These are phyloP conservation scores for Oleoguttula mirabilis DNA, from an alignment of 495 filamentous ascomycete genomes.

Conservation along the genomic window DNA sequence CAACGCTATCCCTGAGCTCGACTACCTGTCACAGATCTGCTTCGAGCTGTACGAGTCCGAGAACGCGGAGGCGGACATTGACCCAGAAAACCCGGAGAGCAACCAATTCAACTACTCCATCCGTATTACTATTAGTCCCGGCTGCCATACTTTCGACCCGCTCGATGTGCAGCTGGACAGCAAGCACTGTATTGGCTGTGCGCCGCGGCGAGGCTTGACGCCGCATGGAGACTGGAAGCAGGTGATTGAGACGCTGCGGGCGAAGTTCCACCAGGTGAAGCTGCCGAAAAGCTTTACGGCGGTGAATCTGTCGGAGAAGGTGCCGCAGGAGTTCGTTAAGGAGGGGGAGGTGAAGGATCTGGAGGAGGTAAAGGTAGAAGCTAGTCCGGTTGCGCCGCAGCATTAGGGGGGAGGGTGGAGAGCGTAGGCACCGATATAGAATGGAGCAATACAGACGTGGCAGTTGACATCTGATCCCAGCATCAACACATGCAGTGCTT, in stretches of 20 bases:
- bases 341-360: background rate
- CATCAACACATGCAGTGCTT: no score
- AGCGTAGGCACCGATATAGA: no score
- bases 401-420: no score
- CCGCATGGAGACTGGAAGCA: constrained; percentile 92
- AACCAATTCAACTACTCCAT: constrained; percentile 82
- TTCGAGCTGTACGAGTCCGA: constrained; percentile 96
- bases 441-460: no score
- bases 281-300: constrained; percentile 87
- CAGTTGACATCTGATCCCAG: no score
- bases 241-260: constrained; percentile 83
- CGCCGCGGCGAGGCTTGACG: constrained; percentile 76
- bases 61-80: constrained; percentile 38
- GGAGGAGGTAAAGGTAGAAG: constrained; percentile 1
- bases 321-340: constrained; percentile 21
- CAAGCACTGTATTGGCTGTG: constrained; percentile 86
- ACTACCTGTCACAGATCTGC: constrained; percentile 94
- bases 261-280: constrained; percentile 92
- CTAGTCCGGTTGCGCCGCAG: no score
- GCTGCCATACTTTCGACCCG: constrained; percentile 90
- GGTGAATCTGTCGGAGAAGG: constrained; percentile 71
- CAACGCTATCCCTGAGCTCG: constrained; percentile 86
- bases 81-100: constrained; percentile 32
- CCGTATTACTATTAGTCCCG: constrained; percentile 86
- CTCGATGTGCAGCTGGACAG: constrained; percentile 91